Evolutionary conservation across 1,139 yeast genomes (phyloP), one percentile per base, ranked within the genome.

Genomic region (Candida sojae): DNA sequence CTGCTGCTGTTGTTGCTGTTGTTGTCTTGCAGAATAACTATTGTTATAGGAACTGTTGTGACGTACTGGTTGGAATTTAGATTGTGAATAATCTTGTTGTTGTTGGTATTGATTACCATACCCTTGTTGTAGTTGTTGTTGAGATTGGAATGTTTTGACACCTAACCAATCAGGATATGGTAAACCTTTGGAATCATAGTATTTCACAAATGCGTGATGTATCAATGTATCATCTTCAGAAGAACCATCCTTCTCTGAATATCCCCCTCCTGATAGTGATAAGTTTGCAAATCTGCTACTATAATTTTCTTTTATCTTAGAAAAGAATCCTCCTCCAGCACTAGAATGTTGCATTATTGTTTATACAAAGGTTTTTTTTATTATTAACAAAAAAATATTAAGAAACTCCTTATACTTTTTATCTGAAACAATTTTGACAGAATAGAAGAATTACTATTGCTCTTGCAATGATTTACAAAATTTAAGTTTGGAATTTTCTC

Each of bases 121-220:
- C 9, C 38, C 43, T 41, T 43, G 48, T 34, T 40, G 48, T 12
- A 30, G 51, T 36, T 44, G 48, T 46, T 43, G 47, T n/a, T 44
- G 49, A 9, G 39, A 46, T 17, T 45, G 50, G 31, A 44, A 47
- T 23, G 45, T 35, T 11, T 56, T 57, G 5, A 63, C 75, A 5
- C 79, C 80, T 23, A 75, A 62, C 80, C 80, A 75, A 30, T 73
- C 79, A 8, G 80, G 80, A 49, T 70, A 75, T 9, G 72, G 66
- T 45, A 68, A 61, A 29, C 64, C 59, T 25, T 58, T 60, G 2
- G 60, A 40, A 46, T 73, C 76, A 50, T 61, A 75, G 55, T 70
- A 73, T 49, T 66, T 68, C 36, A 75, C 74, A 53, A 75, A 74
- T 3, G 80, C 79, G 53, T 71, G 68, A 58, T 75, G 80, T 47